Evolutionary conservation across 768 basidiomycete species (phyloP).

Genomic region (Lentinula edodes): DNA sequence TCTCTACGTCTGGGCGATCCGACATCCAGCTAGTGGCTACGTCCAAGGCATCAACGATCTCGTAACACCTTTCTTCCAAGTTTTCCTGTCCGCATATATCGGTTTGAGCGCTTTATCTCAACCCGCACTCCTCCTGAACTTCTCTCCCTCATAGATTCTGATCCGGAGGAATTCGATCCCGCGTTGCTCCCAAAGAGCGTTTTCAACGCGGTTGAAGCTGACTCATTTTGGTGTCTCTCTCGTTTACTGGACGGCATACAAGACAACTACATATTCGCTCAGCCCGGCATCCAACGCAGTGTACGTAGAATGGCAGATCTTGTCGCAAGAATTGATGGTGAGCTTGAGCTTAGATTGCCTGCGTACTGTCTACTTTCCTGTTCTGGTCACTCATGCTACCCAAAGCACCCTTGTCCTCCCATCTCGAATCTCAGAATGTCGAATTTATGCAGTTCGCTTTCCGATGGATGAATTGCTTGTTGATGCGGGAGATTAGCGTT

Average conservation of each 20-base stretch:
- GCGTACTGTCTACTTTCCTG: background rate
- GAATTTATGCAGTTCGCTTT: slow-evolving; percentile 99
- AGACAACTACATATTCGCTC: slow-evolving; percentile 95
- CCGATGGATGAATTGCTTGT: slow-evolving; percentile 98
- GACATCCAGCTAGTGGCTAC: slow-evolving; percentile 97
- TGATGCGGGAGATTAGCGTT: slow-evolving; percentile 98
- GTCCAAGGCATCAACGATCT: slow-evolving; percentile 99
- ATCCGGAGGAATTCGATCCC: slow-evolving; percentile 88
- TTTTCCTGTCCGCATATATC: slow-evolving; percentile 93
- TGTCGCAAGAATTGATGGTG: slow-evolving; percentile 85
- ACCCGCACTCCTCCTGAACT: background rate
- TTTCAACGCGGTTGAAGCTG: slow-evolving; percentile 88
- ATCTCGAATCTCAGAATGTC: slow-evolving; percentile 86
- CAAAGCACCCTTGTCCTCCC: slow-evolving; percentile 77
- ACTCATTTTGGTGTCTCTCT: slow-evolving; percentile 97
- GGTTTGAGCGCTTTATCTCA: slow-evolving; percentile 29
- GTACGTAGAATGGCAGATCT: slow-evolving; percentile 93
- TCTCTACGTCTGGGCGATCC: slow-evolving; percentile 97
- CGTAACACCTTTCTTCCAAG: slow-evolving; percentile 95
- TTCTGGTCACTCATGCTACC: background rate
- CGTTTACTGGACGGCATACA: slow-evolving; percentile 95
- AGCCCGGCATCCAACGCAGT: slow-evolving; percentile 93
- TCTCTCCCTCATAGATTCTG: slow-evolving; percentile 54
- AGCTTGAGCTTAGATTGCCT: slow-evolving; percentile 16
- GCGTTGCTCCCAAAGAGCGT: slow-evolving; percentile 61